Evolutionary conservation across 1,284 basidiomycete species (phyloP).

Genomic region (Earliella scabrosa): DNA sequence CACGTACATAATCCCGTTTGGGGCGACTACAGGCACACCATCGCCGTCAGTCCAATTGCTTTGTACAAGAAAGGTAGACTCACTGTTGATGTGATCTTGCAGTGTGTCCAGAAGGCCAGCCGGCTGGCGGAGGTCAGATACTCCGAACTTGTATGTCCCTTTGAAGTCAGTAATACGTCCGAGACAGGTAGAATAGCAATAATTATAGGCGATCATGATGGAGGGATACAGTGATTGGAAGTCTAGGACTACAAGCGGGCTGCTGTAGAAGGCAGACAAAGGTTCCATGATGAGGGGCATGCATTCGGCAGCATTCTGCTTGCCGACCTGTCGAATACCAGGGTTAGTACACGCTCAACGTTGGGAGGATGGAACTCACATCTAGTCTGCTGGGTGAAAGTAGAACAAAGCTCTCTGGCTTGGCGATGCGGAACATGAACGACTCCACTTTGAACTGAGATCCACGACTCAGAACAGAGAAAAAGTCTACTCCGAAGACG

Average conservation of each 20-base stretch:
- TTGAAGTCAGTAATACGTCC: conserved; percentile 87
- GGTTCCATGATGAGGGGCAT: conserved; percentile 97
- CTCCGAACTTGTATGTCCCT: conserved; percentile 88
- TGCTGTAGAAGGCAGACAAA: conserved; percentile 89
- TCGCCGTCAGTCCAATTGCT: background rate
- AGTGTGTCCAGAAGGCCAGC: conserved; percentile 72
- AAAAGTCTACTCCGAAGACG: conserved; percentile 97
- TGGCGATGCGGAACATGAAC: conserved; percentile 98
- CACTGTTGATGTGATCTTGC: conserved; percentile 77
- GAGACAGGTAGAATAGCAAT: conserved; percentile 97
- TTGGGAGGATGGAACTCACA: conserved; percentile 49
- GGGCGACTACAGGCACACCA: conserved; percentile 67
- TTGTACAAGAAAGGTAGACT: background rate
- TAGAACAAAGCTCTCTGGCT: conserved; percentile 91
- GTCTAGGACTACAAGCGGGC: conserved; percentile 91
- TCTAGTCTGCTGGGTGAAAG: conserved; percentile 86
- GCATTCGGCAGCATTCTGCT: conserved; percentile 95
- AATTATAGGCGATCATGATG: conserved; percentile 98
- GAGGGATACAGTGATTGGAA: conserved; percentile 97
- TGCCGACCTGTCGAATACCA: conserved; percentile 71
- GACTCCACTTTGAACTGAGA: conserved; percentile 99
- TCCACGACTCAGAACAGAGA: conserved; percentile 92
- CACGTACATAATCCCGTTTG: conserved; percentile 95
- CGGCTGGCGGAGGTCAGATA: conserved; percentile 75
- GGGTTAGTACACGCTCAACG: conserved; percentile 7